Evolutionary conservation across 2,329 filamentous ascomycete species (phyloP), one percentile per base, ranked within the genome.

Genomic region (Xylaria multiplex): DNA sequence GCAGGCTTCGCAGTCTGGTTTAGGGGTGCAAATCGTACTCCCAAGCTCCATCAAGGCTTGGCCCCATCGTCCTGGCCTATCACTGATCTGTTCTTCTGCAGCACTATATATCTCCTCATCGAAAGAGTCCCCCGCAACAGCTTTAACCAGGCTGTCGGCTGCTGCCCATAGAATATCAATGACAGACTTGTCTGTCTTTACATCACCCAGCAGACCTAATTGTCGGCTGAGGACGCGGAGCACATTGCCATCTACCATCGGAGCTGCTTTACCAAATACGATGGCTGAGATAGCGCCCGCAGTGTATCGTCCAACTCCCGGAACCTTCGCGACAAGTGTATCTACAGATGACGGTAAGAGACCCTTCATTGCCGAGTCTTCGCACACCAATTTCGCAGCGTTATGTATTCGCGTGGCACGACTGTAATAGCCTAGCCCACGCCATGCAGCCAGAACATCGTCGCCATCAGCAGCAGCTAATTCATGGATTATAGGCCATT

Each of bases 11-110:
- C 88, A 90, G 57, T 85, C 83, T 1, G 88, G 88, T 69, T 85
- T 85, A 0, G 88, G 87, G 6, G 82, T 83, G 70, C 88, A 90
- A 1, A 90, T 74, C 0, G 88, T 90, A 68, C 86, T 89, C 2
- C 88, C 88, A 3, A 90, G 79, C 72, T 90, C 88, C 88, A 90
- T 90, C 30, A 90, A 76, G 0, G 85, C 88, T 72, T 90, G 88
- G 0, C 88, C 88, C 88, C 87, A 90, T 66, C 83, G 77, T 0
- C 87, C 87, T 0, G 88, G 87, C 24, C 84, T 75, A 59, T 85
- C 81, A 60, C 83, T 88, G 14, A 73, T 62, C 13, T 48, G 55
- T 6, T 68, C 64, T 7, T 69, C 70, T 3, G 49, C 6, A 19
- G 64, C 54, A 7, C 58, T 57, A 4, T 42, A 62, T 0, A 69